Percentiles rank a stretch among this genome's conserved stretches.
Conservation (phyloP, 1,284 basidiomycete species). For the Fomitopsis pinicola region DNA sequence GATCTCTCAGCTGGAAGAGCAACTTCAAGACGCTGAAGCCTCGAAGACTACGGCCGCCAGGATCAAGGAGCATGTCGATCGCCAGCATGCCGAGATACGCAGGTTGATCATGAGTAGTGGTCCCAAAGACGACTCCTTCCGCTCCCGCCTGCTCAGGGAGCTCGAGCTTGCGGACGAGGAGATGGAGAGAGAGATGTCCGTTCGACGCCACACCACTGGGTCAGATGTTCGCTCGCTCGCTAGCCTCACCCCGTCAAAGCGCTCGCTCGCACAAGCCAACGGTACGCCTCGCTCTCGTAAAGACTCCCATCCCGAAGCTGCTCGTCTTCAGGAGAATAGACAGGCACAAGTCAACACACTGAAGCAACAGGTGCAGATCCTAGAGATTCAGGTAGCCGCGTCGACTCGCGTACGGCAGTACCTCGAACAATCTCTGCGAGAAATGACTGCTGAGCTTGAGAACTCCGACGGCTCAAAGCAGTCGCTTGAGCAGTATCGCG, state of each 20-base stretch:
- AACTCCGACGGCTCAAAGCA: slow-evolving; percentile 63
- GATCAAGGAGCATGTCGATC: slow-evolving; percentile 61
- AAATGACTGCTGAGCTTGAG: slow-evolving; percentile 62
- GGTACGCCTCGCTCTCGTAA: slow-evolving; percentile 31
- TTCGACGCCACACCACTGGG: slow-evolving; percentile 21
- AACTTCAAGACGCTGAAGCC: slow-evolving; percentile 53
- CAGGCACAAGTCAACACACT: slow-evolving; percentile 46
- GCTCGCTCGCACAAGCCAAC: slow-evolving; percentile 25
- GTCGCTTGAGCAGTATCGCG: slow-evolving; percentile 55
- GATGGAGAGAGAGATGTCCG: slow-evolving; percentile 52
- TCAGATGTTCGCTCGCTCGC: slow-evolving; percentile 32
- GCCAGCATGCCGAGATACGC: slow-evolving; percentile 68
- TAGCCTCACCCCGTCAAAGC: slow-evolving; percentile 45
- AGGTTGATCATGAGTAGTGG: slow-evolving; percentile 55
- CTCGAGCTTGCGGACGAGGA: slow-evolving; percentile 63
- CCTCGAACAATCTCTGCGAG: slow-evolving; percentile 56
- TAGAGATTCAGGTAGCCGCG: slow-evolving; percentile 68
- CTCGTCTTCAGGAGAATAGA: slow-evolving; percentile 39
- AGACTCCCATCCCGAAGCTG: slow-evolving; percentile 32
- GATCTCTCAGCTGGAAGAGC: slow-evolving; percentile 61
- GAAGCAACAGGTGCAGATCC: slow-evolving; percentile 61
- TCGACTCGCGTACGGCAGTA: slow-evolving; percentile 66
- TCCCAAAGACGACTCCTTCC: slow-evolving; percentile 59
- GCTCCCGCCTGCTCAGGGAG: slow-evolving; percentile 63
- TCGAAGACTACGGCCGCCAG: slow-evolving; percentile 46